Conservation (phyloP, 192 early-diverging fungal species). For the Kickxella alabastrina region DNA sequence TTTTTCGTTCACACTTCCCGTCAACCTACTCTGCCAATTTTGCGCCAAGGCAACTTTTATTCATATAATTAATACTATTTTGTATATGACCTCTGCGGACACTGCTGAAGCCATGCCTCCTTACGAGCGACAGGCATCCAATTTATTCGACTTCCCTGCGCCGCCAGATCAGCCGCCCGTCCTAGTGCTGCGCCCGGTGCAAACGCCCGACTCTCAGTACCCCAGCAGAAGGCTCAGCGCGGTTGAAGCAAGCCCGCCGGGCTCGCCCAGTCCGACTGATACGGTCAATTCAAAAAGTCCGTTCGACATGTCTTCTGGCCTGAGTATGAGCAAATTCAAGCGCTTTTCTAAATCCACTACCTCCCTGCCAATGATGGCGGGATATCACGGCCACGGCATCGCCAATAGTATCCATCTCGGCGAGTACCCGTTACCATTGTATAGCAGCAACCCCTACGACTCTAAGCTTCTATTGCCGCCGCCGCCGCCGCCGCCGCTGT, state of each 20-base stretch:
- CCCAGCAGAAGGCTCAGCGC: slow-evolving; percentile 5
- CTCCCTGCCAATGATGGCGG: slow-evolving; percentile 23
- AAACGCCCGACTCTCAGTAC: not conserved
- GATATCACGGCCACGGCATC: not conserved
- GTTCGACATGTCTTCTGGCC: not conserved
- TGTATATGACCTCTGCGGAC: too few relatives aligned
- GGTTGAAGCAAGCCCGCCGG: not conserved
- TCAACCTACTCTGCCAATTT: too few relatives aligned
- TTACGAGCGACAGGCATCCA: slow-evolving; percentile 4
- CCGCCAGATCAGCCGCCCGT: slow-evolving; percentile 20
- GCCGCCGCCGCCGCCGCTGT: not conserved
- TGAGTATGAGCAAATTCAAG: slow-evolving; percentile 9
- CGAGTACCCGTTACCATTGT: slow-evolving; percentile 2
- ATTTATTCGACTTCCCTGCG: slow-evolving; percentile 34
- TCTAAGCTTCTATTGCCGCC: too few relatives aligned
- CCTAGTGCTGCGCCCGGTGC: not conserved
- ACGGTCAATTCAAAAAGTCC: not conserved
- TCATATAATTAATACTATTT: too few relatives aligned
- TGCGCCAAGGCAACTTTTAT: too few relatives aligned
- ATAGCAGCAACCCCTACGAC: not conserved
- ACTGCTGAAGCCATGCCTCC: too few relatives aligned
- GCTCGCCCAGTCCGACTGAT: not conserved
- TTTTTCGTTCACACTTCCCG: too few relatives aligned
- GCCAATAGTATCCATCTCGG: not conserved
- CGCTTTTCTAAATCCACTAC: slow-evolving; percentile 37